Evolutionary conservation across 1,284 basidiomycete genomes (phyloP).

Genomic region (Pseudozyma sp.): DNA sequence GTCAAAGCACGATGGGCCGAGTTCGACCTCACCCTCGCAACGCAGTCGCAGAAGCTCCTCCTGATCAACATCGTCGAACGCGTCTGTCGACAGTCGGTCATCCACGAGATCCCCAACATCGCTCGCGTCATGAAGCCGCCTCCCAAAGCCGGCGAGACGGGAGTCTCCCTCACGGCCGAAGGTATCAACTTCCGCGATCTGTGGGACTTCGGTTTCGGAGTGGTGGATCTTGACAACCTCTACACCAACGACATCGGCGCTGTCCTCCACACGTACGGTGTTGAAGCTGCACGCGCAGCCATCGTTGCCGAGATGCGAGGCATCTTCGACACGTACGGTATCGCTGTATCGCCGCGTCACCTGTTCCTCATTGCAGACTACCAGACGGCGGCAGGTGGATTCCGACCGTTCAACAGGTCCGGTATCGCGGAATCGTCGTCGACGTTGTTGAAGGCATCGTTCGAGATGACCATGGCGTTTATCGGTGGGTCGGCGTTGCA

Average conservation of each 20-base stretch:
- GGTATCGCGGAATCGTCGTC: constrained; percentile 92
- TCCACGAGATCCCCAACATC: constrained; percentile 67
- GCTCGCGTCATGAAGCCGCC: constrained; percentile 61
- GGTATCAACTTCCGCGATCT: constrained; percentile 83
- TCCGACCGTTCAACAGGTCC: constrained; percentile 96
- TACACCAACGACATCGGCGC: constrained; percentile 97
- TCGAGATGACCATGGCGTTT: constrained; percentile 96
- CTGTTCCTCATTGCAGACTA: constrained; percentile 98
- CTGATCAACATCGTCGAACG: constrained; percentile 68
- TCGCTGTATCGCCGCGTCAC: constrained; percentile 93
- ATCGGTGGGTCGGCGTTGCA: constrained; percentile 91
- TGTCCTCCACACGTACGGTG: constrained; percentile 83
- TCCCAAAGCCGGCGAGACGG: constrained; percentile 54
- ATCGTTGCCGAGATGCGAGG: constrained; percentile 81
- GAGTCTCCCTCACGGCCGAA: constrained; percentile 61
- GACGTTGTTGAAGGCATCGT: constrained; percentile 94
- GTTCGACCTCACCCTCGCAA: constrained; percentile 61
- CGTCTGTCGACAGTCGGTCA: constrained; percentile 62
- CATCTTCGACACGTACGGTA: constrained; percentile 95
- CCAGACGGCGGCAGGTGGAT: constrained; percentile 96
- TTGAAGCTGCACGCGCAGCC: constrained; percentile 70
- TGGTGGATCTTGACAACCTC: constrained; percentile 85
- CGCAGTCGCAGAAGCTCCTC: constrained; percentile 65
- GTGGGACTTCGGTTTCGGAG: constrained; percentile 84
- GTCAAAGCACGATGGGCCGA: constrained; percentile 72